These are phyloP conservation scores for Aethionema arabicum DNA, from an alignment of 345 rosid genomes.

Conservation along the genomic window DNA sequence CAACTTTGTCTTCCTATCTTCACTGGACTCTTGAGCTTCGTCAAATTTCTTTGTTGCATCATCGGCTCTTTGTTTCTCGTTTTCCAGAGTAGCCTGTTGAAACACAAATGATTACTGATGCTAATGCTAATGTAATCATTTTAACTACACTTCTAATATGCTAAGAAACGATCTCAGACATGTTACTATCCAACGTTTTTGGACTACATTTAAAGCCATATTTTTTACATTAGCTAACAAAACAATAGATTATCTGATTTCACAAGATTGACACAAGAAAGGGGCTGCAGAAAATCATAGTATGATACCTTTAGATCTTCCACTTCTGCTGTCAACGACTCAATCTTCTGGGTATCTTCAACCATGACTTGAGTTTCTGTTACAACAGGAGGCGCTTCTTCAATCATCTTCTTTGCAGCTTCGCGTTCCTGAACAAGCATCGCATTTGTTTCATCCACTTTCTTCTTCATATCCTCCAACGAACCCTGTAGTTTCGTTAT, in stretches of 20 bases:
- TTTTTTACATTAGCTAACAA: not conserved
- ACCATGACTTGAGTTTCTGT: slow-evolving; percentile 57
- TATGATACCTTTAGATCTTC: slow-evolving; percentile 49
- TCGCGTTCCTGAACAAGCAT: slow-evolving; percentile 56
- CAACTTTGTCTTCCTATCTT: slow-evolving; percentile 51
- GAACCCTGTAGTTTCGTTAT: slow-evolving; percentile 48
- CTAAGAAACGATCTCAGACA: too few species aligned
- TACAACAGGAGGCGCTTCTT: slow-evolving; percentile 57
- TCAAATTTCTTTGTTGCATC: slow-evolving; percentile 50
- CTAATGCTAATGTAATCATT: too few species aligned
- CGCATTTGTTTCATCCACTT: slow-evolving; percentile 50
- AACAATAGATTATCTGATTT: not conserved
- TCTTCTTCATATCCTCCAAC: slow-evolving; percentile 50
- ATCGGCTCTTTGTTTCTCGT: slow-evolving; percentile 64
- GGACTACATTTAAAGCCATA: not conserved
- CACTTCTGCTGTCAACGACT: slow-evolving; percentile 51
- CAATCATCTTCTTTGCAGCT: slow-evolving; percentile 47
- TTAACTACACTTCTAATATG: not conserved
- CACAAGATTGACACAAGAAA: not conserved
- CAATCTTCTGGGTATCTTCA: slow-evolving; percentile 55
- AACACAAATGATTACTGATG: not conserved
- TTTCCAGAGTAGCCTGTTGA: slow-evolving; percentile 50
- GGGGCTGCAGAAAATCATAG: not conserved
- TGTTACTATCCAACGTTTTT: too few species aligned
- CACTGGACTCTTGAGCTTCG: slow-evolving; percentile 50